Conservation (phyloP, 352 stramenopile genomes). For the Bremia lactucae region DNA sequence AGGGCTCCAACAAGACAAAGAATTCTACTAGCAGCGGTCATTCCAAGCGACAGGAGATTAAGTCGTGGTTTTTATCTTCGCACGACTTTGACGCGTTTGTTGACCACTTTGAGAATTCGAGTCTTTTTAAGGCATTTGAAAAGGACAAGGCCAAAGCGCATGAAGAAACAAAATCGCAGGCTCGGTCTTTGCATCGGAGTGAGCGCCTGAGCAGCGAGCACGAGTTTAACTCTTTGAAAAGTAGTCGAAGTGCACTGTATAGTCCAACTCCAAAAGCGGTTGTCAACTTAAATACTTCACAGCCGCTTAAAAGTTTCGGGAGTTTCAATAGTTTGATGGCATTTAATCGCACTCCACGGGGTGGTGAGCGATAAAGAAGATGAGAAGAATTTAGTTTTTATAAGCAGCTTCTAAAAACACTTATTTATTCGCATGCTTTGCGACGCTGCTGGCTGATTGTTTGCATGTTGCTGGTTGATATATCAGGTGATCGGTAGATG, state of each 20-base stretch:
- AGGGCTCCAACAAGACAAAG: slow-evolving; percentile 35
- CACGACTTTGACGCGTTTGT: slow-evolving; percentile 76
- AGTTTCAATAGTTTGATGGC: slow-evolving; percentile 48
- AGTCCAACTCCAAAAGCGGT: slow-evolving; percentile 25
- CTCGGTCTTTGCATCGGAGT: slow-evolving; percentile 20
- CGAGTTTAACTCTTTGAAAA: slow-evolving; percentile 29
- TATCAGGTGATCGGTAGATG: no score
- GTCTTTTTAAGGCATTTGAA: slow-evolving; percentile 37
- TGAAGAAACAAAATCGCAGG: slow-evolving; percentile 19
- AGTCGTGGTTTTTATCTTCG: slow-evolving; percentile 76
- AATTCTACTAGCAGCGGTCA: slow-evolving; percentile 31
- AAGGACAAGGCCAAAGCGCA: slow-evolving; percentile 26
- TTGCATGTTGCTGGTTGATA: no score
- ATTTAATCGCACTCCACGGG: slow-evolving; percentile 19
- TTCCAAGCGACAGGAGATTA: slow-evolving; percentile 74
- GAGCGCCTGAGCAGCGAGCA: slow-evolving; percentile 27
- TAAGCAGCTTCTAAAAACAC: no score
- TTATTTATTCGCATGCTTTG: no score
- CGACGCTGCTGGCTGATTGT: no score
- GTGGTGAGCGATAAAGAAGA: slow-evolving; percentile 15
- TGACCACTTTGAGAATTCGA: slow-evolving; percentile 51
- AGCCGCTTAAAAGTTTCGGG: slow-evolving; percentile 47
- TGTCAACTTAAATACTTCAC: slow-evolving; percentile 27
- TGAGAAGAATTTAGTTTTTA: no score
- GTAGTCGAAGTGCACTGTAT: slow-evolving; percentile 25